These are phyloP conservation scores for Lecanicillium sp. DNA, from an alignment of 2,329 filamentous ascomycete genomes.

Conservation along the genomic window DNA sequence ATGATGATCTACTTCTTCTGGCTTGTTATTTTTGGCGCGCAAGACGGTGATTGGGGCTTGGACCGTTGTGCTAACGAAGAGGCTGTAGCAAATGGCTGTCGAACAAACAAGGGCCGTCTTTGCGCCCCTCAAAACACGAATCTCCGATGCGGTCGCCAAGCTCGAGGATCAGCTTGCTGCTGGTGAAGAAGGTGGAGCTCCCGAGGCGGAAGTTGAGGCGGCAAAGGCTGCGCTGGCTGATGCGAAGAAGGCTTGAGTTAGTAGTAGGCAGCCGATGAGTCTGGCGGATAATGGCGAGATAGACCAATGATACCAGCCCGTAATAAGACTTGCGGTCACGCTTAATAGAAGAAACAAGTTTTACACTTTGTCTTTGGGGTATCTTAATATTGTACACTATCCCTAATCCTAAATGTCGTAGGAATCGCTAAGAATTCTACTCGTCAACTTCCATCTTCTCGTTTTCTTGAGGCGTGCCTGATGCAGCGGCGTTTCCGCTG, in stretches of 20 bases:
- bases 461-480: conserved; percentile 38
- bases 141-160: conserved; percentile 61
- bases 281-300: neutral
- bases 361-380: conserved; percentile 8
- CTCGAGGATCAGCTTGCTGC: conserved; percentile 70
- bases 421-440: conserved; percentile 12
- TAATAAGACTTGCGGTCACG: neutral
- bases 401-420: neutral
- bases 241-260: conserved; percentile 30
- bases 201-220: conserved; percentile 41
- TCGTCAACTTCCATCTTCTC: conserved; percentile 58
- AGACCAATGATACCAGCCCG: conserved; percentile 12
- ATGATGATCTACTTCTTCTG: conserved; percentile 15
- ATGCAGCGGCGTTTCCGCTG: conserved; percentile 17
- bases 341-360: neutral
- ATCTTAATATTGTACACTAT: conserved; percentile 12
- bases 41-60: too few relatives aligned
- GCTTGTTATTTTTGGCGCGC: neutral
- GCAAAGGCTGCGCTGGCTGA: conserved; percentile 46
- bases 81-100: conserved; percentile 61
- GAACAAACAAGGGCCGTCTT: conserved; percentile 84
- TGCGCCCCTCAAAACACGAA: conserved; percentile 60
- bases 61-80: neutral
- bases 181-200: conserved; percentile 33
- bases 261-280: too few relatives aligned